Conservation (phyloP, 306 rosid genomes). For the Clitoria ternatea region DNA sequence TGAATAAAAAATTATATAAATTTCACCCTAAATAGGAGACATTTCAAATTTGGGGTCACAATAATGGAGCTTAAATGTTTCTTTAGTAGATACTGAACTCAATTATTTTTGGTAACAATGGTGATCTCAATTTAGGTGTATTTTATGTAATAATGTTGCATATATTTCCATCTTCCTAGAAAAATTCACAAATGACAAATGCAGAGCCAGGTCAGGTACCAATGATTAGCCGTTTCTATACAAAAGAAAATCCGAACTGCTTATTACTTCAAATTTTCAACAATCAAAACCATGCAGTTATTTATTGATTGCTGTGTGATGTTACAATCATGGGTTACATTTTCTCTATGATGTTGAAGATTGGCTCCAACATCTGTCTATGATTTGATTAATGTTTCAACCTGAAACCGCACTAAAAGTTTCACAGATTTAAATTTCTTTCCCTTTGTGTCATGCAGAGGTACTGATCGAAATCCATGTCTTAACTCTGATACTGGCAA, state of each 20-base stretch:
- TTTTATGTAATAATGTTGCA: not conserved
- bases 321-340: not conserved
- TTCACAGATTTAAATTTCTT: constrained; percentile 46
- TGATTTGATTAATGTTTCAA: constrained; percentile 23
- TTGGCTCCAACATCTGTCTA: no score
- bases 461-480: constrained; percentile 57
- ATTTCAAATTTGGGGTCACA: no score
- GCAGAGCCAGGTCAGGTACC: no score
- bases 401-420: constrained; percentile 46
- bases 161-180: not conserved
- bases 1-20: no score
- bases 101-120: no score
- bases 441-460: constrained; percentile 55
- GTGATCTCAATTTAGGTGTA: not conserved
- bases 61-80: no score
- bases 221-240: no score
- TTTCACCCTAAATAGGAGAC: no score
- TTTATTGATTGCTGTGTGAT: not conserved
- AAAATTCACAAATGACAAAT: no score
- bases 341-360: not conserved
- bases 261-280: no score
- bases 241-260: no score
- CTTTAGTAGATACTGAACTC: no score
- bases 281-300: not conserved
- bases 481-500: constrained; percentile 65